Evolutionary conservation across 2,329 filamentous ascomycete genomes (phyloP).

Genomic region (Beauveria scarabaeidicola): DNA sequence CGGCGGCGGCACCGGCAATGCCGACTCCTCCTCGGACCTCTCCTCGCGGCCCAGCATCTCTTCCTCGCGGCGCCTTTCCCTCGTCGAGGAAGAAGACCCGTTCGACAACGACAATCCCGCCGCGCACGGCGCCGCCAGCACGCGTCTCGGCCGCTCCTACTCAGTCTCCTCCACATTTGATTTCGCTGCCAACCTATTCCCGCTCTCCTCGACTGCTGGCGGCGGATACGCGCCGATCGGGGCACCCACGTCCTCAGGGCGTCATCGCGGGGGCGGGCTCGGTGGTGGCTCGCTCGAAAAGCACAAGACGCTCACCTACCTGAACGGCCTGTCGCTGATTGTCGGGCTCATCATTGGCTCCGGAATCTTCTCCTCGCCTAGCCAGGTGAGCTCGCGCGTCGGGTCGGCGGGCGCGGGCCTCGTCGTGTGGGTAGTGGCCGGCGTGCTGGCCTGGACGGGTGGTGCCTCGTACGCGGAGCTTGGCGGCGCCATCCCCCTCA

Average conservation of each 20-base stretch:
- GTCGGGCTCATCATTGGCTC: conserved; percentile 92
- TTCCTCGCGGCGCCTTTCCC: conserved; percentile 84
- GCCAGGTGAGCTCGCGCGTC: conserved; percentile 83
- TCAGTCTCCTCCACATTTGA: conserved; percentile 92
- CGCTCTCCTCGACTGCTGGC: conserved; percentile 67
- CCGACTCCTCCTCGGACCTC: conserved; percentile 38
- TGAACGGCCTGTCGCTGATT: conserved; percentile 87
- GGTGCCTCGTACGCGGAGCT: conserved; percentile 92
- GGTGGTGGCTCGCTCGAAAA: conserved; percentile 82
- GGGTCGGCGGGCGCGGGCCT: conserved; percentile 85
- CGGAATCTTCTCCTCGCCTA: conserved; percentile 91
- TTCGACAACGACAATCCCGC: conserved; percentile 50
- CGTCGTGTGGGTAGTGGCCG: conserved; percentile 85
- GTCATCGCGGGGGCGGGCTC: conserved; percentile 39
- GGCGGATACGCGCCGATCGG: conserved; percentile 79
- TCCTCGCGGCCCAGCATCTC: conserved; percentile 78
- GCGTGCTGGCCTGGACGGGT: conserved; percentile 92
- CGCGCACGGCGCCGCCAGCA: conserved; percentile 14
- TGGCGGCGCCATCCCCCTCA: conserved; percentile 89
- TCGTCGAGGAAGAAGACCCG: conserved; percentile 73
- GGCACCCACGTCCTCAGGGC: conserved; percentile 53
- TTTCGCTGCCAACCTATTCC: conserved; percentile 88
- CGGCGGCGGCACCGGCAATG: conserved; percentile 29
- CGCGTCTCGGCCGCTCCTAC: conserved; percentile 56
- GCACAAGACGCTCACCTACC: conserved; percentile 88